These are phyloP conservation scores for Protostelium mycophagum DNA, from an alignment of 78 protist species.

Conservation along the genomic window DNA sequence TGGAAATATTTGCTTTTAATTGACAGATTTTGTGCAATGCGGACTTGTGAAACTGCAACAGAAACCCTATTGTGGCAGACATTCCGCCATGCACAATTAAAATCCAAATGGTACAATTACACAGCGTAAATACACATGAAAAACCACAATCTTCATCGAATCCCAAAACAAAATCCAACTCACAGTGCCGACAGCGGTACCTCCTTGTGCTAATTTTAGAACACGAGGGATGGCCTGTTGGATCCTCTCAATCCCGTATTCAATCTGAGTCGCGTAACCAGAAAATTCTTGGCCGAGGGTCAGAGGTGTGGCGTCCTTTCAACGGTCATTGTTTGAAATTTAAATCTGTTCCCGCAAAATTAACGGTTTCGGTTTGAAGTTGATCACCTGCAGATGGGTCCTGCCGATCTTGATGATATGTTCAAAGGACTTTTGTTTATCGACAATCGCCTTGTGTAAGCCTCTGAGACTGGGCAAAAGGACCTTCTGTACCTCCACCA, in stretches of 20 bases:
- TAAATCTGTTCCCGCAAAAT: no score
- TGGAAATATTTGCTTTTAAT: no score
- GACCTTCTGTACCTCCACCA: slow-evolving; percentile 3
- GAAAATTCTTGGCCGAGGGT: slow-evolving; percentile 91
- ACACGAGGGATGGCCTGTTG: slow-evolving; percentile 59
- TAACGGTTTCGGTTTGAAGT: no score
- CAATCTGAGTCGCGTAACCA: slow-evolving; percentile 84
- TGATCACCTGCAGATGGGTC: slow-evolving; percentile 90
- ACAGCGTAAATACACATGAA: no score
- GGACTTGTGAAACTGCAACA: no score
- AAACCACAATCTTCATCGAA: no score
- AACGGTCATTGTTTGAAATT: no score
- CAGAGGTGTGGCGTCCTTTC: slow-evolving; percentile 94
- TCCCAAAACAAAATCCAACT: no score
- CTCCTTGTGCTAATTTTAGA: slow-evolving; percentile 87
- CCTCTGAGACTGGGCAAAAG: slow-evolving; percentile 63
- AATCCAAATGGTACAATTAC: no score
- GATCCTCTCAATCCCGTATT: slow-evolving; percentile 57
- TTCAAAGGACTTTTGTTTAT: slow-evolving; percentile 62
- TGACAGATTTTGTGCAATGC: no score
- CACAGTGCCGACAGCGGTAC: slow-evolving; percentile 95
- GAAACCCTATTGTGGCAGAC: no score
- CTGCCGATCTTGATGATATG: slow-evolving; percentile 89
- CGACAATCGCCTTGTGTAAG: slow-evolving; percentile 37
- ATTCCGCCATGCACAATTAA: no score